Evolutionary conservation across 441 rosid species (phyloP).

Genomic region (Gossypium aridum): DNA sequence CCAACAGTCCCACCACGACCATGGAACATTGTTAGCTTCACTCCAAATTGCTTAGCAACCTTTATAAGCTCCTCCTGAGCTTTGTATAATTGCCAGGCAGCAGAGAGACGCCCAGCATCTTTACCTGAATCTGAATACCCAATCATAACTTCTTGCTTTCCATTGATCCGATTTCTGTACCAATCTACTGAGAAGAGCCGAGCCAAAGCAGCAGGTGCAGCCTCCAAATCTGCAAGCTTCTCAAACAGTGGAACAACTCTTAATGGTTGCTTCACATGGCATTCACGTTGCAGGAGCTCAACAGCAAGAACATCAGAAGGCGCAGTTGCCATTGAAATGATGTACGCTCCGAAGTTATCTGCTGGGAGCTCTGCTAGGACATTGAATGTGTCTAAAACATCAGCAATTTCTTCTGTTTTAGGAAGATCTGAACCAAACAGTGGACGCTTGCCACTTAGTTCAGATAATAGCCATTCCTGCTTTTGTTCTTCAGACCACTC

Average conservation of each 20-base stretch:
- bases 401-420: constrained; percentile 80
- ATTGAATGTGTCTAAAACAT: constrained; percentile 75
- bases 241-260: constrained; percentile 92
- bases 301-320: constrained; percentile 93
- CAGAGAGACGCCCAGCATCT: constrained; percentile 91
- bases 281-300: constrained; percentile 90
- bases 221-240: constrained; percentile 92
- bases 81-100: constrained; percentile 92
- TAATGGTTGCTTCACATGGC: constrained; percentile 73
- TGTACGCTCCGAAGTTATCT: constrained; percentile 89
- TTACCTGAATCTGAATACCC: constrained; percentile 98
- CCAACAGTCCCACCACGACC: constrained; percentile 99
- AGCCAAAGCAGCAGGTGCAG: constrained; percentile 90
- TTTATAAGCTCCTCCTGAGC: constrained; percentile 95
- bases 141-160: constrained; percentile 97
- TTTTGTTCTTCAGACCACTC: constrained; percentile 85
- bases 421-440: constrained; percentile 84
- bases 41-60: constrained; percentile 76
- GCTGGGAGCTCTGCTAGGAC: constrained; percentile 85
- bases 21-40: constrained; percentile 93
- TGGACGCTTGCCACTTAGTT: constrained; percentile 86
- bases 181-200: constrained; percentile 86
- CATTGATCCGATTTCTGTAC: constrained; percentile 80
- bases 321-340: constrained; percentile 95
- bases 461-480: constrained; percentile 88